phyloP scores from a whole-genome alignment of 2,329 filamentous ascomycete genomes.

The Botrytis byssoidea region DNA sequence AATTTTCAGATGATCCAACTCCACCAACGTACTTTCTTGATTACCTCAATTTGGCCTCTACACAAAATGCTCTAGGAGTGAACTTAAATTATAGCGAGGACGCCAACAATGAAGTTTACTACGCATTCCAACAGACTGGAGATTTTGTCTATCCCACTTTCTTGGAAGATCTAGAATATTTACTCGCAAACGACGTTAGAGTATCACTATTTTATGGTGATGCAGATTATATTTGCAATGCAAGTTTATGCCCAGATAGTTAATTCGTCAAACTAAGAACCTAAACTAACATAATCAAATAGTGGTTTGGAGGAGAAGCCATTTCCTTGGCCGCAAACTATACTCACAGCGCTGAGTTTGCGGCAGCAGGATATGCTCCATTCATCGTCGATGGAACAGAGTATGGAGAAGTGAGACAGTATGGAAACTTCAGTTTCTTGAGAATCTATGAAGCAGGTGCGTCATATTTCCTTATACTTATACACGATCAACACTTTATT shows the following conservation, averaged over 20 bases:
- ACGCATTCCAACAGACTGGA: constrained; percentile 48
- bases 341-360: constrained; percentile 48
- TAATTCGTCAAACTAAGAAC: background rate
- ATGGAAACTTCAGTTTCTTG: constrained; percentile 47
- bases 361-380: constrained; percentile 54
- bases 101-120: constrained; percentile 43
- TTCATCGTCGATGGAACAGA: constrained; percentile 53
- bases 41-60: constrained; percentile 23
- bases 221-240: constrained; percentile 38
- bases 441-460: constrained; percentile 33
- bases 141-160: constrained; percentile 64
- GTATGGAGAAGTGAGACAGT: constrained; percentile 59
- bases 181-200: constrained; percentile 49
- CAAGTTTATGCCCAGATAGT: constrained; percentile 2
- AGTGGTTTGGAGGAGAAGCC: constrained; percentile 54
- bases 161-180: constrained; percentile 45
- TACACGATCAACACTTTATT: background rate
- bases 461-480: background rate
- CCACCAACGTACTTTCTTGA: constrained; percentile 51
- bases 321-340: constrained; percentile 52
- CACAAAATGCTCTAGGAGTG: constrained; percentile 22
- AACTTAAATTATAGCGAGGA: constrained; percentile 17
- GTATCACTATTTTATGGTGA: constrained; percentile 59
- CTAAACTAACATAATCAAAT: constrained; percentile 36
- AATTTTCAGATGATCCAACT: constrained; percentile 46